Evolutionary conservation across 495 filamentous ascomycete species (phyloP).

Genomic region (Aspergillus indologenus): DNA sequence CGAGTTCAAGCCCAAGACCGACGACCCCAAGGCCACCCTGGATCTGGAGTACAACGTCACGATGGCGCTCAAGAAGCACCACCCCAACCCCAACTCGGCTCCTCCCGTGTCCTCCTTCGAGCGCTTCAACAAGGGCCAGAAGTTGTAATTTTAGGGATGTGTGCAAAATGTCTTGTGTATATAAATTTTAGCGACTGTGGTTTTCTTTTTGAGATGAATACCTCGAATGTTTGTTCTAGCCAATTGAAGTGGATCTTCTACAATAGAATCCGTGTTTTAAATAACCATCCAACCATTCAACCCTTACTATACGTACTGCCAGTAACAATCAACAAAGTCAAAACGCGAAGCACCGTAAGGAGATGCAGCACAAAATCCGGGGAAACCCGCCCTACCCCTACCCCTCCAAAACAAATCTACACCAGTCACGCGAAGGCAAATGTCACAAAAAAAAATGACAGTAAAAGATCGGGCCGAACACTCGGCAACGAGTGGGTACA

Average conservation of each 20-base stretch:
- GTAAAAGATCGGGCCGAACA: neutral
- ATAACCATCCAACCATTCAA: no score
- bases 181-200: neutral
- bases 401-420: no score
- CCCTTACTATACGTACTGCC: no score
- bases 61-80: constrained; percentile 48
- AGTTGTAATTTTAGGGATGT: constrained; percentile 15
- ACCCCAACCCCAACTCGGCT: constrained; percentile 47
- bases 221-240: neutral
- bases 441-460: neutral
- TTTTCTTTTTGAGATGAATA: neutral
- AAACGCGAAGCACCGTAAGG: no score
- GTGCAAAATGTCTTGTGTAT: neutral
- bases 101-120: constrained; percentile 46
- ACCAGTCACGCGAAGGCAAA: no score
- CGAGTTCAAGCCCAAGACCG: constrained; percentile 55
- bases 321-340: no score
- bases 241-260: no score
- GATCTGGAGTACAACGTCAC: constrained; percentile 46
- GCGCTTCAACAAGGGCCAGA: constrained; percentile 33
- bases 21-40: constrained; percentile 45
- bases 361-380: no score
- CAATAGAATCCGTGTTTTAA: no score
- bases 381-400: no score
- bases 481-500: neutral